phyloP scores from a whole-genome alignment of 768 basidiomycete genomes.

The Kwoniella bestiolae region DNA sequence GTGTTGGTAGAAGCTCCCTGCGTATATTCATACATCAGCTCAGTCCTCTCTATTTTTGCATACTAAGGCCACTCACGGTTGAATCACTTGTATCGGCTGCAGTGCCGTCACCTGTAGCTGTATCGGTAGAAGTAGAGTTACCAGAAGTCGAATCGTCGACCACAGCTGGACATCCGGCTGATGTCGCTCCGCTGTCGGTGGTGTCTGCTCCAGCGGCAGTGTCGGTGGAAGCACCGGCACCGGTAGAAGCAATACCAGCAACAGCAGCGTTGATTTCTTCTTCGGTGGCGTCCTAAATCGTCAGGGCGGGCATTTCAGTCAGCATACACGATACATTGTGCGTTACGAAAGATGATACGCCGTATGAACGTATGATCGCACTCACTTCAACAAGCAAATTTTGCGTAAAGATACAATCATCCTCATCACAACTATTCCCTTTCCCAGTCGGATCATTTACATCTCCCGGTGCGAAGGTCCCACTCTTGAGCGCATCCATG shows the following conservation, averaged over 20 bases:
- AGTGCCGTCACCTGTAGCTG: slow-evolving; percentile 3
- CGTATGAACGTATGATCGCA: too few species aligned
- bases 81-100: neutral
- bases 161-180: neutral
- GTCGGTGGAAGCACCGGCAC: neutral
- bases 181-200: too few species aligned
- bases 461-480: slow-evolving; percentile 68
- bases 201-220: neutral
- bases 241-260: slow-evolving; percentile 18
- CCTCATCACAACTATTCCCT: slow-evolving; percentile 64
- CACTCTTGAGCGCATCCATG: slow-evolving; percentile 65
- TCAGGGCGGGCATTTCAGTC: too few species aligned
- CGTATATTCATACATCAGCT: neutral
- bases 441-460: slow-evolving; percentile 63
- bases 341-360: too few species aligned
- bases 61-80: neutral
- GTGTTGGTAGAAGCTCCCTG: neutral
- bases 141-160: neutral
- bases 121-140: neutral
- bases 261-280: slow-evolving; percentile 65
- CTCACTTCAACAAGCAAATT: slow-evolving; percentile 59
- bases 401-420: slow-evolving; percentile 70
- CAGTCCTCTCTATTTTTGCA: neutral
- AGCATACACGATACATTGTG: too few species aligned
- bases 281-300: slow-evolving; percentile 54